Evolutionary conservation across 1,139 yeast genomes (phyloP).

Genomic region (Hemisphaericaspora lyxosophila): DNA sequence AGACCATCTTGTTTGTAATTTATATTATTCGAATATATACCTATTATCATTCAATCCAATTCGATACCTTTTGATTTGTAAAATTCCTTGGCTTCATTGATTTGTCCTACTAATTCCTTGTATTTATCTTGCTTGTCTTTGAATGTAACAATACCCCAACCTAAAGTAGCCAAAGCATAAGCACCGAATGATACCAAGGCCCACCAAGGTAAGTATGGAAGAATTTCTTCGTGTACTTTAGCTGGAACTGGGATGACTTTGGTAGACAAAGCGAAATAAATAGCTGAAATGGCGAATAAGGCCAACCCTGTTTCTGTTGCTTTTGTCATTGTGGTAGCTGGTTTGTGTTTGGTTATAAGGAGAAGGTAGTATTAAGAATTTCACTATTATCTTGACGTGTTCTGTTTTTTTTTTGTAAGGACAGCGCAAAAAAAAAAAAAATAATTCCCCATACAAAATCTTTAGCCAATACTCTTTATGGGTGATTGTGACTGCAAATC

Average conservation of each 20-base stretch:
- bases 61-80: conserved; percentile 58
- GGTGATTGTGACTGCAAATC: too few species aligned
- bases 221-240: conserved; percentile 50
- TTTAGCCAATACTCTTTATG: too few species aligned
- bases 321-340: conserved; percentile 65
- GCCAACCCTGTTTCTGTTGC: conserved; percentile 62
- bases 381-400: conserved; percentile 7
- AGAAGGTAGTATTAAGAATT: too few species aligned
- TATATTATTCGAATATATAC: too few species aligned
- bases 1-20: too few species aligned
- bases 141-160: conserved; percentile 70
- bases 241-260: conserved; percentile 60
- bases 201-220: conserved; percentile 75
- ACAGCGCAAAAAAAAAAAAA: not conserved
- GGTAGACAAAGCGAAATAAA: conserved; percentile 53
- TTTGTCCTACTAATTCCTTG: conserved; percentile 61
- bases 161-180: conserved; percentile 69
- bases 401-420: not conserved
- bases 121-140: conserved; percentile 74
- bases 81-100: conserved; percentile 64
- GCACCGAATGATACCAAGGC: conserved; percentile 67
- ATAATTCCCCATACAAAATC: too few species aligned
- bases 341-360: too few species aligned
- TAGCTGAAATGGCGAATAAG: conserved; percentile 46
- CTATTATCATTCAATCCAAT: conserved; percentile 35